Conservation (phyloP, 2,329 filamentous ascomycete species). For the Tolypocladium cylindrosporum region DNA sequence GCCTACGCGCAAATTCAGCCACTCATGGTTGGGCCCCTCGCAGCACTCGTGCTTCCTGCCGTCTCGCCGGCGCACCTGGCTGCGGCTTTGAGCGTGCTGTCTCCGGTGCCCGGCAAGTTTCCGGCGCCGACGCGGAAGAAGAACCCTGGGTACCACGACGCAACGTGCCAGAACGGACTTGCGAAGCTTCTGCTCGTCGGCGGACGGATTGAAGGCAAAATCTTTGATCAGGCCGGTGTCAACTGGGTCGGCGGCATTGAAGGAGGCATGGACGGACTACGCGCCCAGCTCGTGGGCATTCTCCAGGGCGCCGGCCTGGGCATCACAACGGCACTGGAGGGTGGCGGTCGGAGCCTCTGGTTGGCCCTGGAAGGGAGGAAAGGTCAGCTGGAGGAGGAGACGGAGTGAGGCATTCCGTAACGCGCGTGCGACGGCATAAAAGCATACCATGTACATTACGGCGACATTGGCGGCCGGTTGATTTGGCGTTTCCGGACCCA, state of each 20-base stretch:
- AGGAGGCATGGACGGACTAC: slow-evolving; percentile 70
- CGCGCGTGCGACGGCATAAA: background rate
- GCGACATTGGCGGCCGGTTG: background rate
- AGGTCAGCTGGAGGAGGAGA: slow-evolving; percentile 58
- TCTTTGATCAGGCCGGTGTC: slow-evolving; percentile 66
- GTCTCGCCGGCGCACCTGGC: slow-evolving; percentile 80
- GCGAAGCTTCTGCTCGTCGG: slow-evolving; percentile 83
- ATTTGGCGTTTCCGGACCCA: background rate
- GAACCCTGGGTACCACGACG: slow-evolving; percentile 74
- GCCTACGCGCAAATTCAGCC: slow-evolving; percentile 55
- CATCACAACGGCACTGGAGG: slow-evolving; percentile 69
- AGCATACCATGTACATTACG: background rate
- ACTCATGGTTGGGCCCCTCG: slow-evolving; percentile 72
- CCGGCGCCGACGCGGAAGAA: slow-evolving; percentile 67
- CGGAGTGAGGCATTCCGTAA: background rate
- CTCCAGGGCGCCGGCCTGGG: slow-evolving; percentile 72
- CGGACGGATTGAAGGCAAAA: slow-evolving; percentile 74
- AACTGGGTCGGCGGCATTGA: slow-evolving; percentile 62
- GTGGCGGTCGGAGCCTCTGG: slow-evolving; percentile 72
- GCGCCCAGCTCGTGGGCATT: slow-evolving; percentile 70
- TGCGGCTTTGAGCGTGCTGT: slow-evolving; percentile 66
- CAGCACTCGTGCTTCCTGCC: slow-evolving; percentile 67
- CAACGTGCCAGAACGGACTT: slow-evolving; percentile 66
- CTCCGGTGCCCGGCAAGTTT: slow-evolving; percentile 62
- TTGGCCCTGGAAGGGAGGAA: slow-evolving; percentile 77